Conservation (phyloP, 768 basidiomycete genomes). For the Calocybe gangraenosa region DNA sequence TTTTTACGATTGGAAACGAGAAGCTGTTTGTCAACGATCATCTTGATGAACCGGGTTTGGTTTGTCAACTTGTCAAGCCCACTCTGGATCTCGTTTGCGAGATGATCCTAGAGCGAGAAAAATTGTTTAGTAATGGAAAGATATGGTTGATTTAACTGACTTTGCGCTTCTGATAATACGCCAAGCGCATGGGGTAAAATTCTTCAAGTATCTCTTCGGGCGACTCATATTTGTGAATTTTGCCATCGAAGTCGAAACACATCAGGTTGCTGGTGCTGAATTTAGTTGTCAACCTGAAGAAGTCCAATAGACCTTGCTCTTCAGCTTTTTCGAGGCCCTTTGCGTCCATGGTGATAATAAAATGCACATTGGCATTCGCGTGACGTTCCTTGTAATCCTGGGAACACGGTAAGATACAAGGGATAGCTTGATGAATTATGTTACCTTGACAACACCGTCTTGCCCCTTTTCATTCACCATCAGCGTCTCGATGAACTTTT, state of each 20-base stretch:
- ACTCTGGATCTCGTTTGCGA: slow-evolving; percentile 77
- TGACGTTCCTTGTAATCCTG: slow-evolving; percentile 98
- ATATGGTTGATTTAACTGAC: slow-evolving; percentile 36
- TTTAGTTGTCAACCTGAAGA: slow-evolving; percentile 84
- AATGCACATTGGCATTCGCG: slow-evolving; percentile 88
- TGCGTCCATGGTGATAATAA: slow-evolving; percentile 74
- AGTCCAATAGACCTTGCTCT: slow-evolving; percentile 82
- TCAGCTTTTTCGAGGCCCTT: slow-evolving; percentile 86
- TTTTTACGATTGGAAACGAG: slow-evolving; percentile 86
- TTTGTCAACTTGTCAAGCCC: slow-evolving; percentile 85
- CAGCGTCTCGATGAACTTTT: slow-evolving; percentile 88
- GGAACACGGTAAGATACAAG: neutral
- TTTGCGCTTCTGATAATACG: slow-evolving; percentile 96
- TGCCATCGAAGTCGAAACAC: slow-evolving; percentile 93
- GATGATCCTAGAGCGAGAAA: slow-evolving; percentile 56
- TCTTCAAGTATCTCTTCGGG: slow-evolving; percentile 92
- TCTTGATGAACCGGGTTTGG: slow-evolving; percentile 94
- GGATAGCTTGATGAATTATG: slow-evolving; percentile 6
- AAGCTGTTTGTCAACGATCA: slow-evolving; percentile 87
- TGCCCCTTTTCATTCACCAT: slow-evolving; percentile 77
- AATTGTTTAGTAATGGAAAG: neutral
- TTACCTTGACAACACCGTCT: slow-evolving; percentile 70
- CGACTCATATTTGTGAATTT: slow-evolving; percentile 88
- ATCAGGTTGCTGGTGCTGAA: slow-evolving; percentile 97
- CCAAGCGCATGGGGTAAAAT: slow-evolving; percentile 84